Evolutionary conservation across 441 rosid genomes (phyloP), one percentile per base, ranked within the genome.

Genomic region (Pelargonium fulgidum): DNA sequence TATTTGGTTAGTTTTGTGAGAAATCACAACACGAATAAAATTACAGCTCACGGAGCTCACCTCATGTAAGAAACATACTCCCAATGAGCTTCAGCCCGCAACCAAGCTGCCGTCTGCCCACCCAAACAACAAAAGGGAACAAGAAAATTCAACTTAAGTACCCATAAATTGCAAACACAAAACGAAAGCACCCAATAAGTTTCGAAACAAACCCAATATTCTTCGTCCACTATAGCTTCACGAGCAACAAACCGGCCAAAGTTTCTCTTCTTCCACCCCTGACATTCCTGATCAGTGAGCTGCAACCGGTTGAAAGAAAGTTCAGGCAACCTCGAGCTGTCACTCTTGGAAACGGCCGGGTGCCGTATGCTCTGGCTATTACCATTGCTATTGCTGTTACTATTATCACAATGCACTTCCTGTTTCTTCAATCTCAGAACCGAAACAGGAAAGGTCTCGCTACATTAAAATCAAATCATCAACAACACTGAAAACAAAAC

Each of bases 11-110:
- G 14, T 19, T 3, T 50, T 29, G 4, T 29, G 36, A 29, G 36
- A 50, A 12, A 12, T n/a, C 3, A 1, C 36, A 29, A 50, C 14
- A 50, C 56, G 10, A 50, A 29, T 29, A 29, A 29, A 29, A 29
- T 29, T 3, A 29, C 36, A 29, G 36, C 56, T 12, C n/a, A 50
- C 16, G 14, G 17, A 13, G 16, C 56, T 12, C 56, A 50, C 56
- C 56, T 50, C 56, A 50, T 50, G 17, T 50, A 50, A 50, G 56
- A 50, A 12, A 50, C 56, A 13, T 50, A 50, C n/a, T 50, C 56
- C 56, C 56, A 50, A 13, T 50, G 56, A 50, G 56, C 56, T 50
- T 50, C 56, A 50, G 56, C 56, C 56, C 56, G 56, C 56, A 50
- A 50, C 56, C 56, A 50, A 50, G 56, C 56, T 13, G 56, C 56